These are phyloP conservation scores for Brettanomyces anomalus DNA, from an alignment of 805 yeast genomes.

Conservation along the genomic window DNA sequence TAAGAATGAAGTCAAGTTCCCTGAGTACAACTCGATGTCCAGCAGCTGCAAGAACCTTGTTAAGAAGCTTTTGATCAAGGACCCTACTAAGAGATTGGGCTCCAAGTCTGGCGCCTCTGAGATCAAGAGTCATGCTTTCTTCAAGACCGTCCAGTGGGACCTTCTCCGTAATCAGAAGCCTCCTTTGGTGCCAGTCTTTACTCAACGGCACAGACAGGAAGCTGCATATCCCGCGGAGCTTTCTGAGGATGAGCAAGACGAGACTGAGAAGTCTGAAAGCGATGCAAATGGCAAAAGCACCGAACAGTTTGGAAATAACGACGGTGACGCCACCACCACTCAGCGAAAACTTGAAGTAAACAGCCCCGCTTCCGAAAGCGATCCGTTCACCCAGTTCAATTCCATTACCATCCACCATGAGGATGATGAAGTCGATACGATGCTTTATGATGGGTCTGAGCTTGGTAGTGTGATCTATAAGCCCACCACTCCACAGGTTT, in stretches of 20 bases:
- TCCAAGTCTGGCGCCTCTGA: conserved; percentile 94
- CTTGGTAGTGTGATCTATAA: conserved; percentile 51
- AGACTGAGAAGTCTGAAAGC: background rate
- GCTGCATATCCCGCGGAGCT: background rate
- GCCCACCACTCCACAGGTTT: conserved; percentile 29
- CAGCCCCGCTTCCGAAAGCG: conserved; percentile 30
- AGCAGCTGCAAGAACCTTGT: conserved; percentile 73
- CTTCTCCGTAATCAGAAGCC: conserved; percentile 85
- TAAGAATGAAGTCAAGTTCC: conserved; percentile 75
- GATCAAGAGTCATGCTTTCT: conserved; percentile 82
- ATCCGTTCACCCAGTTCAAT: conserved; percentile 79
- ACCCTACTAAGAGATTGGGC: conserved; percentile 82
- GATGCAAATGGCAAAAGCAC: background rate
- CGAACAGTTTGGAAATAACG: background rate
- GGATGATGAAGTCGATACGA: conserved; percentile 40
- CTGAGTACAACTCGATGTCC: conserved; percentile 50
- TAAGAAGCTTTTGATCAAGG: conserved; percentile 75
- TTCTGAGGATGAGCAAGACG: background rate
- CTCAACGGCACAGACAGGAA: conserved; percentile 12
- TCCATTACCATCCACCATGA: conserved; percentile 82
- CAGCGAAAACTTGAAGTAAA: too few relatives aligned
- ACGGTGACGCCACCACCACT: too few relatives aligned
- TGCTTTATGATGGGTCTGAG: conserved; percentile 38
- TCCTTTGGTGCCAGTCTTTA: conserved; percentile 84
- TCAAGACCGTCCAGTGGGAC: conserved; percentile 94